These are phyloP conservation scores for Heliosperma pusillum DNA, from an alignment of 148 eudicot species.

Conservation along the genomic window DNA sequence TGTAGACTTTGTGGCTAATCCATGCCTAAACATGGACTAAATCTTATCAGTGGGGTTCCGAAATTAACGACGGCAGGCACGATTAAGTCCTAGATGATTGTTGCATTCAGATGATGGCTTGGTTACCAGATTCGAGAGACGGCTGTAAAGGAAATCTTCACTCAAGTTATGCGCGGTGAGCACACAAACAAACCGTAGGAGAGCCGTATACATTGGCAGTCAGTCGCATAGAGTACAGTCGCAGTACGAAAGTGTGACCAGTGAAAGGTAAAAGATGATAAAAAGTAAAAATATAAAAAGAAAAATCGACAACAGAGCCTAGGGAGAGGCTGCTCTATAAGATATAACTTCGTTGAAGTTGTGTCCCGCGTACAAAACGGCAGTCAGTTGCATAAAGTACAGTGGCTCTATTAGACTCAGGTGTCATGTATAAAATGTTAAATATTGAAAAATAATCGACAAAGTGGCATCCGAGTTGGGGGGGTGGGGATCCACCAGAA, in stretches of 20 bases:
- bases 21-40: neutral
- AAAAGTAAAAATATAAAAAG: too few species aligned
- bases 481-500: neutral
- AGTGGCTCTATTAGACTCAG: too few species aligned
- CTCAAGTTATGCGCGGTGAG: neutral
- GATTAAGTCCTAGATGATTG: too few species aligned
- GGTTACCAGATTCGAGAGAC: neutral
- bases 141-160: neutral
- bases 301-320: neutral
- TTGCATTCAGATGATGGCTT: neutral
- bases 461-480: too few species aligned
- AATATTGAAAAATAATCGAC: too few species aligned
- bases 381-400: neutral
- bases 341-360: neutral
- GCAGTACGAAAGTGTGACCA: too few species aligned
- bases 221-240: neutral
- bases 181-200: neutral
- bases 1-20: slow-evolving; percentile 10
- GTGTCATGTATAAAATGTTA: too few species aligned
- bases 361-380: neutral
- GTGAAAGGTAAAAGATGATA: neutral
- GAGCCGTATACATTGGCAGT: neutral
- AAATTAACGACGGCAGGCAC: too few species aligned
- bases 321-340: neutral
- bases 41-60: neutral